Base-by-base conservation (phyloP, 306 rosid species). In the Cucurbita argyrosperma region DNA sequence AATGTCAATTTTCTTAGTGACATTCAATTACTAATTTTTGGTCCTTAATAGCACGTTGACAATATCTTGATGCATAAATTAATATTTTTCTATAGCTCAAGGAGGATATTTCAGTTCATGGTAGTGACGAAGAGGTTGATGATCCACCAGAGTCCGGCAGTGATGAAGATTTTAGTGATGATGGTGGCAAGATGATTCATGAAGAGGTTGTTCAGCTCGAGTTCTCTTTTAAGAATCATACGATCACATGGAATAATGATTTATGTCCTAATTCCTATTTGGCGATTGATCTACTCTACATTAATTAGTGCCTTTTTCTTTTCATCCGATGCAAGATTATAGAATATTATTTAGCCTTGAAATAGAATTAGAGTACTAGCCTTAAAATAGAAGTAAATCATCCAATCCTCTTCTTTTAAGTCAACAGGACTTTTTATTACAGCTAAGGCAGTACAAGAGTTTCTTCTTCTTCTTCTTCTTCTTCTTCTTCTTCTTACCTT, bases 81-180 rank as follows among this genome's bases (percentile, higher is more conserved):
- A 57, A 52, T 35, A 37, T 55, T 71, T 10, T 8, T 39, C 39
- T 79, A 80, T 67, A 90, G 98, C 90, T 89, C 62, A 94, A 84
- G 87, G 96, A 87, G 73, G 94, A 94, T 62, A 80, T 77, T 76
- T 94, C 97, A 11, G 97, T 94, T 63, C 79, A 89, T 77, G 98
- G 98, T 16, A 94, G 98, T 26, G 98, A 94, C 77, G 98, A 94
- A 81, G 98, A 94, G 83, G 82, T 80, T 62, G 98, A 90, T 51
- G 96, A 94, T 71, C 91, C 86, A 46, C 87, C 75, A 3, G 92
- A 93, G 64, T 80, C 52, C 13, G 94, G 89, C 55, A 93, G 97
- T 50, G 98, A 93, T 49, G 98, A 94, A 46, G 98, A 94, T 80
- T 59, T 83, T 21, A 90, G 92, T 72, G 97, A 94, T 77, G 92